Base-by-base conservation (phyloP, 2,329 filamentous ascomycete species). In the Apiospora aurea region DNA sequence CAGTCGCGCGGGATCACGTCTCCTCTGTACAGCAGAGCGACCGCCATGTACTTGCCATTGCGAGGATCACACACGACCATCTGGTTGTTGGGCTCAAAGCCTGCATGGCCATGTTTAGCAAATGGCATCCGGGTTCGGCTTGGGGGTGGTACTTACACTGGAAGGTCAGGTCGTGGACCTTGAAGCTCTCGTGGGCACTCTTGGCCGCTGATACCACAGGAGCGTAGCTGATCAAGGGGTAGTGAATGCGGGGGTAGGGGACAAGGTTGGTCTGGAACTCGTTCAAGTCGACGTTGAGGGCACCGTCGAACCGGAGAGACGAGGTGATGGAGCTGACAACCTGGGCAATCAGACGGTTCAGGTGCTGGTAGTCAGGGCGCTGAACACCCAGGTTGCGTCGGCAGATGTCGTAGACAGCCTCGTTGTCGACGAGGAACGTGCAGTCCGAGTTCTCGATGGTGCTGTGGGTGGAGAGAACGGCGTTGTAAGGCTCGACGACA, bases 111-210 rank as follows among this genome's bases (percentile, higher is more conserved):
- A 43, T 38, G 47, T 69, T 77, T 71, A 77, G 75, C 67, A 26
- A 57, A 2, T 21, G 21, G 47, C 21, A 26, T 8, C 5, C 24
- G 41, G 18, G 66, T 29, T 18, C 44, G 66, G 70, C 46, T 49
- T 11, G 8, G 26, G 34, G 0, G 5, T 21, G 7, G 7, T 4
- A 85, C 88, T 80, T 86, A 93, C 91, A 93, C 82, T 93, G 91
- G 85, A 92, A 90, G 80, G 91, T 93, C 75, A 93, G 84, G 76
- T 96, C 94, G 74, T 90, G 88, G 71, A 95, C 92, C 87, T 94
- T 94, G 90, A 95, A 95, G 86, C 92, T 94, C 87, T 96, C 94
- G 80, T 96, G 94, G 67, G 91, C 89, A 83, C 92, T 94, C 89
- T 93, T 94, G 85, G 89, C 87, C 72, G 90, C 90, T 29, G 91